Evolutionary conservation across 306 rosid genomes (phyloP).

Genomic region (Neltuma alba): DNA sequence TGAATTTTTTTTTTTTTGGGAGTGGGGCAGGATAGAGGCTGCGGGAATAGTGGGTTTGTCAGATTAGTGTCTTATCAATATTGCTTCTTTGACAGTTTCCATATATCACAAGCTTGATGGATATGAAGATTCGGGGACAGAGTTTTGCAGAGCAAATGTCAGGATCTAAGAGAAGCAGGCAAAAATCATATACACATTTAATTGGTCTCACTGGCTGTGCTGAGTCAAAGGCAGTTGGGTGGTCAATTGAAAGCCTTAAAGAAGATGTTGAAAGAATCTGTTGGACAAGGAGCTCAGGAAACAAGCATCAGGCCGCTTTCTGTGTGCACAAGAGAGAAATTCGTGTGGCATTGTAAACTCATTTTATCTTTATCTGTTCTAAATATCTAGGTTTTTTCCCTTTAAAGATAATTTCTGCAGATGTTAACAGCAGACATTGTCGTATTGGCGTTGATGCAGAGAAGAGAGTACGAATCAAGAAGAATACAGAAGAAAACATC

Average conservation of each 20-base stretch:
- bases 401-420: background rate
- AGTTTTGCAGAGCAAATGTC: conserved; percentile 39
- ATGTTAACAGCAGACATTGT: conserved; percentile 26
- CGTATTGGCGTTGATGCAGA: conserved; percentile 42
- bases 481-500: conserved; percentile 54
- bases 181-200: conserved; percentile 44
- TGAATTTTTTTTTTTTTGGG: conserved; percentile 23
- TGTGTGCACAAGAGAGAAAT: conserved; percentile 74
- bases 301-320: conserved; percentile 53
- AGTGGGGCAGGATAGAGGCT: conserved; percentile 9
- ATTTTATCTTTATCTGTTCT: conserved; percentile 17
- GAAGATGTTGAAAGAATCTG: conserved; percentile 67
- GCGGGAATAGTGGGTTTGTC: conserved; percentile 33
- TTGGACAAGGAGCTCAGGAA: conserved; percentile 61
- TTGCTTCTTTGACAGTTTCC: conserved; percentile 68
- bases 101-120: conserved; percentile 41
- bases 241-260: conserved; percentile 54
- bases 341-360: conserved; percentile 56
- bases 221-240: conserved; percentile 65
- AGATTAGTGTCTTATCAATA: conserved; percentile 21
- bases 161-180: conserved; percentile 41
- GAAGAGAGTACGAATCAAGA: conserved; percentile 44
- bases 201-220: conserved; percentile 70
- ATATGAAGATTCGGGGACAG: conserved; percentile 32
- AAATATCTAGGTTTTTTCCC: conserved; percentile 29